A percentile compares a stretch with the other conserved stretches of the same genome.
Evolutionary conservation across 768 basidiomycete species (phyloP).

Genomic region (Lactifluus hygrophoroides): DNA sequence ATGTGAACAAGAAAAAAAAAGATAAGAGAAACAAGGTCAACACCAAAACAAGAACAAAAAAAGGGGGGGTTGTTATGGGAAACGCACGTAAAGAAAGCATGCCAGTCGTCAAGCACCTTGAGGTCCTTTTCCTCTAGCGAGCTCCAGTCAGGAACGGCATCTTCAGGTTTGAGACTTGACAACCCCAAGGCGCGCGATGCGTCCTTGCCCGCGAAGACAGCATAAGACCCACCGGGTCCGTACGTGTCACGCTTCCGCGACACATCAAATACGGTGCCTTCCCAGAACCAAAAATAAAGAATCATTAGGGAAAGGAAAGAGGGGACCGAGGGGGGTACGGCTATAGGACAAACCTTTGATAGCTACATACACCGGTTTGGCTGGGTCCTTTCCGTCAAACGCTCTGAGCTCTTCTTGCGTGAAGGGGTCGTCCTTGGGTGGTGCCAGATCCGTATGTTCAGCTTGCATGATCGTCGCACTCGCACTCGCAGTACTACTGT

Average conservation of each 20-base stretch:
- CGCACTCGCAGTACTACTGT: slow-evolving; percentile 25
- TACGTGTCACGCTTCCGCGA: slow-evolving; percentile 80
- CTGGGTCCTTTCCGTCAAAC: slow-evolving; percentile 59
- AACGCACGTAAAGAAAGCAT: slow-evolving; percentile 76
- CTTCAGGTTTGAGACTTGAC: slow-evolving; percentile 78
- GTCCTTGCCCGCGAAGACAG: slow-evolving; percentile 90
- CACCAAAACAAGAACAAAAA: background rate
- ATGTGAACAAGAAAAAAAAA: background rate
- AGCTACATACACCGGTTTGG: slow-evolving; percentile 78
- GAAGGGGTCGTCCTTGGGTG: slow-evolving; percentile 74
- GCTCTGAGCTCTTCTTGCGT: slow-evolving; percentile 56
- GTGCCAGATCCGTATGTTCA: slow-evolving; percentile 46
- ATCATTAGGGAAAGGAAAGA: background rate
- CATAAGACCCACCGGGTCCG: slow-evolving; percentile 70
- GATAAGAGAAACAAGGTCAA: background rate
- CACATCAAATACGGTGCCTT: slow-evolving; percentile 89
- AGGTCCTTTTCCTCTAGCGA: slow-evolving; percentile 57
- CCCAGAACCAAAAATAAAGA: background rate
- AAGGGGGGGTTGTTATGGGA: background rate
- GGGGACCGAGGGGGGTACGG: background rate
- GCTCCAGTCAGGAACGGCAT: slow-evolving; percentile 86
- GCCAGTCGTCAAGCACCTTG: slow-evolving; percentile 86
- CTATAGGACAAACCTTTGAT: slow-evolving; percentile 85
- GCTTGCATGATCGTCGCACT: slow-evolving; percentile 54
- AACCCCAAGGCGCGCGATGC: slow-evolving; percentile 82